Base-by-base conservation (phyloP, 2,329 filamentous ascomycete genomes). In the Lizonia empirigonia region DNA sequence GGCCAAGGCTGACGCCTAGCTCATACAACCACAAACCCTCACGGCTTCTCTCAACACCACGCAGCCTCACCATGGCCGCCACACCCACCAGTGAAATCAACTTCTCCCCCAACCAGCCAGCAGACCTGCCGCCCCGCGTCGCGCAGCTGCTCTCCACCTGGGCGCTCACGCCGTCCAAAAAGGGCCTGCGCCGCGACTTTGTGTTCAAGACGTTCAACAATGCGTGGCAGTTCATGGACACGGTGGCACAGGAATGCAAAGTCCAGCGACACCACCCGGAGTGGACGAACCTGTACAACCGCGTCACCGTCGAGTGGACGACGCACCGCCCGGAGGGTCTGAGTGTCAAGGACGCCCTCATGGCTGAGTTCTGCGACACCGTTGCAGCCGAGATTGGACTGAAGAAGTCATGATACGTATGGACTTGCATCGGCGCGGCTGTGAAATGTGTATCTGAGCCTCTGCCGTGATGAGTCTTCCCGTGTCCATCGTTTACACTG, bases 341-440 rank as follows among this genome's bases (percentile, higher is more conserved):
- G 16, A 71, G 68, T 37, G 55, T 65, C 48, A 71, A 72, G 46
- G 70, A 73, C 26, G 62, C 69, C 4, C 60, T 68, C 10, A 73
- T 73, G 69, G 70, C 70, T 19, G 68, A 71, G 36, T 71, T 72
- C 20, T 73, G 70, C 29, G 60, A 73, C 40, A 47, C 41, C 7
- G 58, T 38, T n/a, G 70, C 70, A 4, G 53, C 51, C 9, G 59
- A 64, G 34, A 60, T 71, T 36, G 70, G 68, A 13, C 44, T 69
- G 29, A 65, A 63, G 30, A 40, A 45, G 8, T 49, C 40, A 51
- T 34, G 13, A 7, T n/a, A 32, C 6, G 24, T 7, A 6, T 7
- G 24, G 6, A 26, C 24, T 26, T n/a, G n/a, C n/a, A n/a, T n/a
- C n/a, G n/a, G n/a, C n/a, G n/a, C n/a, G n/a, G n/a, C n/a, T n/a